These are phyloP conservation scores for Furcasterigmium sp. DNA, from an alignment of 2,329 filamentous ascomycete species.

Conservation along the genomic window DNA sequence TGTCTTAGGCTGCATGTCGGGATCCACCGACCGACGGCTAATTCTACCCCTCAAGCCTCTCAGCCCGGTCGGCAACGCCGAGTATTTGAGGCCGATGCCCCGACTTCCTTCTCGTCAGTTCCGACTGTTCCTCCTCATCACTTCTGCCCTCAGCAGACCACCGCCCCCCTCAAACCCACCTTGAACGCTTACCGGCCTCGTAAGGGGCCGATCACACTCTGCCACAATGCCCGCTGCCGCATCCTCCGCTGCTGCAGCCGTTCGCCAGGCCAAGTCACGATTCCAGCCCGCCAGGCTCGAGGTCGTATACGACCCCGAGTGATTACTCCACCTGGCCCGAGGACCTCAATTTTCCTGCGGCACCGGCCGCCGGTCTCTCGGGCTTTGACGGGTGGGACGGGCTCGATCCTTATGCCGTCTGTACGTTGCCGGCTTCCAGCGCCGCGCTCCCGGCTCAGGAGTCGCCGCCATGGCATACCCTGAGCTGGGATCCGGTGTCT, in stretches of 20 bases:
- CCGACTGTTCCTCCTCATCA: not conserved
- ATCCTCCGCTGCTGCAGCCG: slow-evolving; percentile 1
- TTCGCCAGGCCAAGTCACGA: slow-evolving; percentile 3
- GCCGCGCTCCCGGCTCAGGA: not conserved
- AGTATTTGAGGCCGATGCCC: not conserved
- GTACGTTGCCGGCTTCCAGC: not conserved
- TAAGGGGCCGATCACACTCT: slow-evolving; percentile 11
- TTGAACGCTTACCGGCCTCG: slow-evolving; percentile 1
- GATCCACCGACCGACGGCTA: not conserved
- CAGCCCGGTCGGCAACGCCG: too few relatives aligned
- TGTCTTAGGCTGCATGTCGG: not conserved
- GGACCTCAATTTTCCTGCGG: slow-evolving; percentile 4
- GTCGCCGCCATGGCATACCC: not conserved
- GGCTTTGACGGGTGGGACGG: slow-evolving; percentile 2
- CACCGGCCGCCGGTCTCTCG: slow-evolving; percentile 1
- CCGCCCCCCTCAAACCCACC: not conserved
- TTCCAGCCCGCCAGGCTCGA: slow-evolving; percentile 6
- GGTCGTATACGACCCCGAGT: slow-evolving; percentile 7
- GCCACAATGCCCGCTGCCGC: slow-evolving; percentile 10
- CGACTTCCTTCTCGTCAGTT: not conserved
- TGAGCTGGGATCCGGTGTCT: not conserved
- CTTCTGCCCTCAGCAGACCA: slow-evolving; percentile 2
- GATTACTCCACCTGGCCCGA: slow-evolving; percentile 4
- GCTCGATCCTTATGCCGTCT: slow-evolving; percentile 3
- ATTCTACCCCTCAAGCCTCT: not conserved